phyloP scores from a whole-genome alignment of 2,329 filamentous ascomycete genomes.

The Cordyceps javanica region DNA sequence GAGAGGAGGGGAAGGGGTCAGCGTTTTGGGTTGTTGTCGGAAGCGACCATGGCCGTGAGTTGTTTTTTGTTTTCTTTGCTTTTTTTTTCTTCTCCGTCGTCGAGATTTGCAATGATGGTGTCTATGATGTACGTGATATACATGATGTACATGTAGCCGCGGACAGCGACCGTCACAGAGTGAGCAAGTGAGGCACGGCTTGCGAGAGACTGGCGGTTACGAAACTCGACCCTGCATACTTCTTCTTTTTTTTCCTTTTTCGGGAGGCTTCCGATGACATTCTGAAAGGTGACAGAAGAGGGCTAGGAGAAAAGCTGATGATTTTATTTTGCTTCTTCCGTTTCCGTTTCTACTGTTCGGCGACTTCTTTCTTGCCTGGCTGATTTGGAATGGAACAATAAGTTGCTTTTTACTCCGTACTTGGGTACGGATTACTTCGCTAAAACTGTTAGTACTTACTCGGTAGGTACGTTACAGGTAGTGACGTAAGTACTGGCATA shows the following conservation, averaged over 20 bases:
- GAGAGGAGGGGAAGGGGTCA: background rate
- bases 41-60: background rate
- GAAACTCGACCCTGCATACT: background rate
- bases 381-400: background rate
- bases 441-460: no score
- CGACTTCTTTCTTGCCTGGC: background rate
- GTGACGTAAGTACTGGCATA: no score
- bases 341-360: background rate
- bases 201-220: background rate
- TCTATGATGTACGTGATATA: background rate
- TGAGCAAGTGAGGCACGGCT: conserved; percentile 1
- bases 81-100: background rate
- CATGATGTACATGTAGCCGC: no score
- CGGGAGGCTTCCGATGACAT: background rate
- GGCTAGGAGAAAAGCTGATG: background rate
- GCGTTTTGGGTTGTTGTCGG: background rate
- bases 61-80: background rate
- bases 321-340: background rate
- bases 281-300: background rate
- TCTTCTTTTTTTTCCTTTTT: background rate
- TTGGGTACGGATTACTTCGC: no score
- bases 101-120: background rate
- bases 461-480: no score
- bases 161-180: background rate
- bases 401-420: no score